These are phyloP conservation scores for Trypanosoma theileri DNA, from an alignment of 208 protist species.

Conservation along the genomic window DNA sequence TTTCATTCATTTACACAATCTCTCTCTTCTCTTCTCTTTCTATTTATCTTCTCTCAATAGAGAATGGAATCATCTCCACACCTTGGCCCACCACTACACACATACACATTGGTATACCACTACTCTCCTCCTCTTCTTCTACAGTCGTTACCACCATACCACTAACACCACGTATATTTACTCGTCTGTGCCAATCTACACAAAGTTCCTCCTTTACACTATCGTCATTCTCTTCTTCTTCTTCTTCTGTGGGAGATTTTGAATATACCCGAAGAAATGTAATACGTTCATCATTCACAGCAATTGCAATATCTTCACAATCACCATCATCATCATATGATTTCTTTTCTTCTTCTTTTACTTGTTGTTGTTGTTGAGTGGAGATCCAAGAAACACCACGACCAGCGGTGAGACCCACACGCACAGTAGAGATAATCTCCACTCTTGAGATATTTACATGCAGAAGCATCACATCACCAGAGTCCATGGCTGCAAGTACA, in stretches of 20 bases:
- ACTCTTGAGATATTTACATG: not conserved
- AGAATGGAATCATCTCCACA: conserved; percentile 14
- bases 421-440: conserved; percentile 1
- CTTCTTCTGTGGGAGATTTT: too few species aligned
- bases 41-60: not conserved
- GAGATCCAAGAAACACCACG: conserved; percentile 45
- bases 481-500: conserved; percentile 29
- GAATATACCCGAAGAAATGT: conserved; percentile 10
- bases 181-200: conserved; percentile 23
- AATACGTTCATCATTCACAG: conserved; percentile 46
- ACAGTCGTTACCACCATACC: conserved; percentile 33
- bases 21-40: not conserved
- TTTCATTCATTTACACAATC: not conserved
- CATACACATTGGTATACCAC: not conserved
- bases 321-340: not conserved
- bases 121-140: not conserved
- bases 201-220: conserved; percentile 5
- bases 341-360: not conserved
- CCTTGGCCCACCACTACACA: conserved; percentile 30
- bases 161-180: conserved; percentile 71
- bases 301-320: conserved; percentile 15
- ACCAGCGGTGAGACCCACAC: conserved; percentile 54
- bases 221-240: too few species aligned
- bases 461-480: conserved; percentile 28
- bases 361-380: not conserved